Conservation (phyloP, 805 yeast species). For the Wickerhamiella siamensis region DNA sequence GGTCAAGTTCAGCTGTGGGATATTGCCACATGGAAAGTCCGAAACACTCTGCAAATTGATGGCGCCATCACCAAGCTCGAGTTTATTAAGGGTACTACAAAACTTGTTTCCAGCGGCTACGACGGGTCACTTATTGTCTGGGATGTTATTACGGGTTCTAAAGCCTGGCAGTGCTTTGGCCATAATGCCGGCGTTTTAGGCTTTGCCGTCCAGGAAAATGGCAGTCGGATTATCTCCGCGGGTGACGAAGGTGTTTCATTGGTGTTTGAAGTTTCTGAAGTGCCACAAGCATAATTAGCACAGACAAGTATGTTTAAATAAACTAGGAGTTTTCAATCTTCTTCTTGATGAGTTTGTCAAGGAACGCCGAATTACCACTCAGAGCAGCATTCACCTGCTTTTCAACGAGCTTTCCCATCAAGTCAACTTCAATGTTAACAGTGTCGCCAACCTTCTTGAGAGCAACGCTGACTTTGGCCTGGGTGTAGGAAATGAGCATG, state of each 20-base stretch:
- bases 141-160: conserved; percentile 79
- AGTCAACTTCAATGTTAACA: conserved; percentile 89
- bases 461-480: conserved; percentile 63
- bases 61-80: conserved; percentile 74
- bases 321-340: background rate
- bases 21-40: conserved; percentile 70
- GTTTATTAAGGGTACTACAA: conserved; percentile 35
- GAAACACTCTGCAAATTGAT: conserved; percentile 53
- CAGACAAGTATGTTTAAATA: background rate
- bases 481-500: conserved; percentile 87
- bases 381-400: conserved; percentile 60
- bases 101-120: conserved; percentile 59
- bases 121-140: conserved; percentile 76
- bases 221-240: conserved; percentile 67
- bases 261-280: conserved; percentile 31
- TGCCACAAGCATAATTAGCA: no score
- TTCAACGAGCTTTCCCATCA: conserved; percentile 83
- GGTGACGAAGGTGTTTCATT: conserved; percentile 95
- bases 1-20: conserved; percentile 80
- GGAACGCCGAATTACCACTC: conserved; percentile 9
- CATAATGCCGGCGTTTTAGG: conserved; percentile 91
- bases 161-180: conserved; percentile 68
- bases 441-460: conserved; percentile 42
- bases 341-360: background rate
- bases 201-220: conserved; percentile 53